phyloP scores from a whole-genome alignment of 176 grass and related monocot genomes.

The barley (Hordeum vulgare) region DNA sequence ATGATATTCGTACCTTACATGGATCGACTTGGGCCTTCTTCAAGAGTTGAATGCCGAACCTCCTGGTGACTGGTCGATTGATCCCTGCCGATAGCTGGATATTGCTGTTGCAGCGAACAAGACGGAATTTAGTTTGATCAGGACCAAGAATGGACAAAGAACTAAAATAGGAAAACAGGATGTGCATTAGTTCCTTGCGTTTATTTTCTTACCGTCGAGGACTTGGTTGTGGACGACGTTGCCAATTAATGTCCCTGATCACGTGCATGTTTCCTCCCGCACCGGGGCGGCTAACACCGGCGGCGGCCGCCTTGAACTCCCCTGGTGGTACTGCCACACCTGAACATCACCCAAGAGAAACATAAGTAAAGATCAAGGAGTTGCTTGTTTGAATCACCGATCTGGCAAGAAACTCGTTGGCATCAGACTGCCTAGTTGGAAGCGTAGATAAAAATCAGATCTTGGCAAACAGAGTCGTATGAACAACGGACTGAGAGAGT shows the following conservation, averaged over 20 bases:
- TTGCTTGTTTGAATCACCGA: background rate
- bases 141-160: background rate
- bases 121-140: background rate
- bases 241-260: conserved; percentile 65
- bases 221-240: conserved; percentile 27
- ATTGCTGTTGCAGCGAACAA: conserved; percentile 7
- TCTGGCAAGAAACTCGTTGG: background rate
- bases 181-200: background rate
- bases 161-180: background rate
- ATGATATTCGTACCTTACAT: conserved; percentile 26
- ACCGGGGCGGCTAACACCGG: background rate
- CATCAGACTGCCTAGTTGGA: background rate
- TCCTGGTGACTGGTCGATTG: conserved; percentile 45
- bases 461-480: background rate
- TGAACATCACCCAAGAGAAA: conserved; percentile 4
- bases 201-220: conserved; percentile 18
- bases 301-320: conserved; percentile 35
- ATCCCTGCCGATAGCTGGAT: conserved; percentile 28
- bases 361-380: background rate
- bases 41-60: conserved; percentile 52
- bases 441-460: background rate
- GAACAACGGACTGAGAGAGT: background rate
- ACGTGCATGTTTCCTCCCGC: conserved; percentile 29
- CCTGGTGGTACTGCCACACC: conserved; percentile 19
- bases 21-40: conserved; percentile 36